Base-by-base conservation (phyloP, 371 early-diverging fungal species). In the Mucor circinelloides region DNA sequence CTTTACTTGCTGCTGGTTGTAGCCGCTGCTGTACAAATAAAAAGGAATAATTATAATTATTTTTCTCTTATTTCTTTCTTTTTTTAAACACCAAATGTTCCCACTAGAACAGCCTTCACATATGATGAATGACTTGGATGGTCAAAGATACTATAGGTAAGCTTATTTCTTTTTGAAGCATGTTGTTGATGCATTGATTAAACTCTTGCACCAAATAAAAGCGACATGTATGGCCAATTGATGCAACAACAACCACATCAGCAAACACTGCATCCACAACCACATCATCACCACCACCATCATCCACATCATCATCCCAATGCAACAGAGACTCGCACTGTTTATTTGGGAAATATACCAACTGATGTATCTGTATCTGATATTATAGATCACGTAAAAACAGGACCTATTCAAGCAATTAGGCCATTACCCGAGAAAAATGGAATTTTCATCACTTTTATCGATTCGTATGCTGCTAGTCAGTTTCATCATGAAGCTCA, bases 361-460 rank as follows among this genome's bases (percentile, higher is more conserved):
- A 64, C 83, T 0, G 89, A 90, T 48, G 84, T 83, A 23, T 82
- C 84, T 0, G 75, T 89, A 6, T 86, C 86, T 59, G 93, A 92
- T 17, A 76, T 94, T 19, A 82, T 94, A 55, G 90, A 93, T 76
- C 85, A 83, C 31, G 85, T 94, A 58, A 89, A 87, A 34, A 88
- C 89, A 31, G 95, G 95, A 9, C 75, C 88, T n/a, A 82, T 95
- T 21, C 91, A 94, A 64, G 81, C 83, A 23, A 80, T 93, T 48
- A 83, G 90, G 42, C 82, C 93, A 13, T 63, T 94, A n/a, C 87
- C 88, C 6, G 93, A 93, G 32, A 92, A 91, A 69, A 89, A 84
- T 71, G 94, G 94, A 64, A 85, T 89, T 10, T 95, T 95, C 71
- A 75, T 94, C 44, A 85, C 93, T 9, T 95, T 95, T 74, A 67